A percentile compares a stretch with the other conserved stretches of the same genome.
phyloP scores from a whole-genome alignment of 2,329 filamentous ascomycete species.

The Botryotinia narcissicola region DNA sequence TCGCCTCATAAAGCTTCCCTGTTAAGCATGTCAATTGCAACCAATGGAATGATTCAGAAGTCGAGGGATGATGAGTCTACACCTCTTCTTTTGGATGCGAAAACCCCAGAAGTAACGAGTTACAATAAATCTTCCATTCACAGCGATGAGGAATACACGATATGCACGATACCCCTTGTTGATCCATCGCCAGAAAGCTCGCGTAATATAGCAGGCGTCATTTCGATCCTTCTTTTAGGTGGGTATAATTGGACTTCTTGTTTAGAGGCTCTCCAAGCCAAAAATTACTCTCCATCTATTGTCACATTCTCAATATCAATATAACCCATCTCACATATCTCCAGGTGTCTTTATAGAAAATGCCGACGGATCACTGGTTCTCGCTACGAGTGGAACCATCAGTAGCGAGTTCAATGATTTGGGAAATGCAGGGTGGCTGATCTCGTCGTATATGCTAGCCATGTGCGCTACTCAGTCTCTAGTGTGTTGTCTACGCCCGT shows the following conservation, averaged over 20 bases:
- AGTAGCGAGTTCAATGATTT: constrained; percentile 58
- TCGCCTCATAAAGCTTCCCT: not conserved
- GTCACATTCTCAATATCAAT: not conserved
- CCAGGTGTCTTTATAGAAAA: constrained; percentile 62
- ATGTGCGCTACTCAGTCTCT: constrained; percentile 53
- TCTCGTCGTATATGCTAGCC: constrained; percentile 51
- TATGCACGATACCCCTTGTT: not conserved
- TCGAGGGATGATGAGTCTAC: not conserved
- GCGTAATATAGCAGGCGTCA: constrained; percentile 25
- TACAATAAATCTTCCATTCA: not conserved
- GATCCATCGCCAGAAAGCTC: not conserved
- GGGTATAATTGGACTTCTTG: constrained; percentile 14
- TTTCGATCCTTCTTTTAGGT: constrained; percentile 29
- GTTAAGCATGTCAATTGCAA: not conserved
- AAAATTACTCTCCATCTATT: not conserved
- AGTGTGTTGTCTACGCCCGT: constrained; percentile 39
- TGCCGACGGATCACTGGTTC: constrained; percentile 60
- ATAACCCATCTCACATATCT: not conserved
- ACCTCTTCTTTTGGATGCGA: not conserved
- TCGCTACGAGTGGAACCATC: constrained; percentile 62
- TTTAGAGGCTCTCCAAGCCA: too few relatives aligned
- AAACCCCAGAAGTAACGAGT: not conserved
- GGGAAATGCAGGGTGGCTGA: constrained; percentile 57
- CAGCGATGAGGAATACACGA: not conserved
- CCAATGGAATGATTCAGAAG: too few relatives aligned